Evolutionary conservation across 2,329 filamentous ascomycete genomes (phyloP).

Genomic region (Diaporthe vexans): DNA sequence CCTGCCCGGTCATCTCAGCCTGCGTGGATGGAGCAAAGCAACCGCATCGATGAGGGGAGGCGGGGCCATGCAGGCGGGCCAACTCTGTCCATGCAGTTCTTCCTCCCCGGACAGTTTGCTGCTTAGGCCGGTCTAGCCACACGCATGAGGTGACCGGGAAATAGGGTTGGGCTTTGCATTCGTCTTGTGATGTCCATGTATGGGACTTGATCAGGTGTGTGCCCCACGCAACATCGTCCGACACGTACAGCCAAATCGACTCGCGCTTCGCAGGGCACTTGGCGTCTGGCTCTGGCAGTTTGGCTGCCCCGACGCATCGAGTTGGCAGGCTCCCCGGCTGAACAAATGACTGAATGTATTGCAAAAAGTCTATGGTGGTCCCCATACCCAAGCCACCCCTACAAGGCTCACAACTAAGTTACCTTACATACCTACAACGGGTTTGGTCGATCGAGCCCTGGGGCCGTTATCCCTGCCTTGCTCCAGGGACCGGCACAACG

Average conservation of each 20-base stretch:
- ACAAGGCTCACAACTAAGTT: constrained; percentile 9
- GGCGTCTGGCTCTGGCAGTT: not conserved
- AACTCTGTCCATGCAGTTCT: not conserved
- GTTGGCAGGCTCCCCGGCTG: not conserved
- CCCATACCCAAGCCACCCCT: constrained; percentile 4
- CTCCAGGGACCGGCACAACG: constrained; percentile 17
- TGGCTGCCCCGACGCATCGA: not conserved
- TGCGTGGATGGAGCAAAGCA: constrained; percentile 5
- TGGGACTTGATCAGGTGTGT: not conserved
- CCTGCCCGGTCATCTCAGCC: constrained; percentile 7
- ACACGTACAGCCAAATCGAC: not conserved
- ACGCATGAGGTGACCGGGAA: not conserved
- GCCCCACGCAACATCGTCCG: not conserved
- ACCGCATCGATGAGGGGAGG: not conserved
- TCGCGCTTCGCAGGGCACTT: not conserved
- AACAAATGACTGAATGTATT: constrained; percentile 34
- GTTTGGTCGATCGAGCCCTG: not conserved
- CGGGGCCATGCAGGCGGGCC: constrained; percentile 8
- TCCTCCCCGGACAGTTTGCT: not conserved
- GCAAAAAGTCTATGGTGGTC: constrained; percentile 30
- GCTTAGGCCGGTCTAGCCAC: not conserved
- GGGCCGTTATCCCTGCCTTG: constrained; percentile 16
- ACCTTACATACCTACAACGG: not conserved
- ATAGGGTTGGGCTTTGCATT: constrained; percentile 6
- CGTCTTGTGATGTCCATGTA: constrained; percentile 13